Evolutionary conservation across 192 early-diverging fungal genomes (phyloP), one percentile per base, ranked within the genome.

Genomic region (Backusella australiensis): DNA sequence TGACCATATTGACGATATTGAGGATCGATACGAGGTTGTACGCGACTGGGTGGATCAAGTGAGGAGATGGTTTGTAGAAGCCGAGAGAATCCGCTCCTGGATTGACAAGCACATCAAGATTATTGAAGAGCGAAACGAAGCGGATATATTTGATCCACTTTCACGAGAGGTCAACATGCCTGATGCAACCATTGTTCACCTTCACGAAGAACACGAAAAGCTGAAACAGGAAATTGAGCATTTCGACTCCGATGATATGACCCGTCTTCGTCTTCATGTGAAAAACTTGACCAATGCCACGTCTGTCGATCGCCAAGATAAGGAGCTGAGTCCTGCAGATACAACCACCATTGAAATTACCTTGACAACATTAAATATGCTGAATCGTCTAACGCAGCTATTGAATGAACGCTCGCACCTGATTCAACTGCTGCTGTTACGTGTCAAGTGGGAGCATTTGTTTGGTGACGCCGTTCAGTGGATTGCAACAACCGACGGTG

Each of bases 261-360:
- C 63, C 34, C 78, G 77, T n/a, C 44, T 85, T 39, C 75, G 78
- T 19, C 63, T 72, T 36, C 83, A 82, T 70, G 83, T 77, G 11
- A 82, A 80, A 76, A 70, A 34, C n/a, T 67, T 78, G 21, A 77
- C 78, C 5, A 29, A 23, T 35, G 34, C 53, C 1, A 69, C 41
- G 44, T 23, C 66, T 4, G 38, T 17, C 38, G 34, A 72, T 23
- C 59, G 46, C 3, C 71, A 72, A 21, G 69, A 56, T 9, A 19
- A 74, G 29, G 53, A 74, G 2, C 56, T 79, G 34, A 73, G n/a
- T 38, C 83, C 83, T 8, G 83, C 83, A 34, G 83, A 85, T 59
- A 80, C 83, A 0, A 66, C 75, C 14, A 82, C 80, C 1, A 85
- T 85, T 42, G 77, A 79, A 56, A 82, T 82, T 21, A 82, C 81